These are phyloP conservation scores for Agaricus sinodeliciosus DNA, from an alignment of 768 basidiomycete genomes.

Conservation along the genomic window DNA sequence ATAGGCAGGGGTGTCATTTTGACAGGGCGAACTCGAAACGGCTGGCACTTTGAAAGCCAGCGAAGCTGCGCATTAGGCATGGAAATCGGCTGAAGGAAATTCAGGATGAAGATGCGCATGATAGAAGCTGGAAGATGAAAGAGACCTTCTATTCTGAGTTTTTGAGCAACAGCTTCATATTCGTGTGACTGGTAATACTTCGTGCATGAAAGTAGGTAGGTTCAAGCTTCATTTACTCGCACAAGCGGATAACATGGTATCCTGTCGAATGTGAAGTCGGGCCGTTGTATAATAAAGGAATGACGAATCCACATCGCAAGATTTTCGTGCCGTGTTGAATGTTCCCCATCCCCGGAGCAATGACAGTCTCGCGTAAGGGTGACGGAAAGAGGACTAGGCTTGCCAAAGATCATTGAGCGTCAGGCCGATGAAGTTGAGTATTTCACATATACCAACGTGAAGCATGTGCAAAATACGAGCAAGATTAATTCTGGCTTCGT, in stretches of 20 bases:
- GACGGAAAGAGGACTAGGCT: no score
- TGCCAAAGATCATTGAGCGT: no score
- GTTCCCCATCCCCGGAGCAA: no score
- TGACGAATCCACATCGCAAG: neutral
- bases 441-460: slow-evolving; percentile 35
- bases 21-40: slow-evolving; percentile 40
- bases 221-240: neutral
- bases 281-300: neutral
- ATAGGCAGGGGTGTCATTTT: slow-evolving; percentile 45
- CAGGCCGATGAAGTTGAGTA: slow-evolving; percentile 35
- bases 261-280: neutral
- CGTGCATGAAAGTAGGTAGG: neutral
- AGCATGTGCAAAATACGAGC: slow-evolving; percentile 67
- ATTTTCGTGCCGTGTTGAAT: no score
- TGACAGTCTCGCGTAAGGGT: no score
- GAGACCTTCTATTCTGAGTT: neutral
- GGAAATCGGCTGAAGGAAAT: neutral
- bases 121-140: neutral
- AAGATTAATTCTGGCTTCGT: slow-evolving; percentile 50
- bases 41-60: slow-evolving; percentile 41
- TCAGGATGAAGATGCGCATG: neutral
- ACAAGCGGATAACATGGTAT: neutral
- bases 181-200: neutral
- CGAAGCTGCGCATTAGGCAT: slow-evolving; percentile 5
- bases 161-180: neutral